phyloP scores from a whole-genome alignment of 1,139 yeast species.

The Taphrina sp. region DNA sequence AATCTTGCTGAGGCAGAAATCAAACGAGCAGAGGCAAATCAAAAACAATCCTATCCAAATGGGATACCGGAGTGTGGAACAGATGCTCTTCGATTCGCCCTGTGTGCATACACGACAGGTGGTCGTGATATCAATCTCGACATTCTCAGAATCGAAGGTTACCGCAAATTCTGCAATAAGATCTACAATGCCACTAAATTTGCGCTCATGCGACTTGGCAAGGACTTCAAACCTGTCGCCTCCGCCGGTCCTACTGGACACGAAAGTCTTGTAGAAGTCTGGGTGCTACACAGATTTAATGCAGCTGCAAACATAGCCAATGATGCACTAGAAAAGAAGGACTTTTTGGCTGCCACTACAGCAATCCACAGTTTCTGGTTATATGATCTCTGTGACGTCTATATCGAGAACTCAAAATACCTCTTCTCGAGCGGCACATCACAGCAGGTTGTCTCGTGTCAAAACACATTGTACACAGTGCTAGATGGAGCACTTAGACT shows the following conservation, averaged over 20 bases:
- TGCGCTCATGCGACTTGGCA: constrained; percentile 89
- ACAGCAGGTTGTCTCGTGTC: constrained; percentile 77
- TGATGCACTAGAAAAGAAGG: constrained; percentile 73
- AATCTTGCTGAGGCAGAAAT: constrained; percentile 89
- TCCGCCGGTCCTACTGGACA: constrained; percentile 62
- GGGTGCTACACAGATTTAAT: constrained; percentile 88
- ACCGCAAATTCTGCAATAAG: constrained; percentile 98
- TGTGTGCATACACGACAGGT: constrained; percentile 98
- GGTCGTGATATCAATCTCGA: constrained; percentile 97
- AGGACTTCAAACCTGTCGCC: constrained; percentile 78
- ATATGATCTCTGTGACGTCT: constrained; percentile 91
- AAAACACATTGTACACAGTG: constrained; percentile 88
- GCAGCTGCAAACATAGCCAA: constrained; percentile 65
- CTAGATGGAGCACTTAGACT: constrained; percentile 86
- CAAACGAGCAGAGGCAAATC: constrained; percentile 84
- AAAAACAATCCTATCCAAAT: constrained; percentile 83
- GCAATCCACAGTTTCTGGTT: constrained; percentile 91
- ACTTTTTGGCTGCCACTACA: constrained; percentile 83
- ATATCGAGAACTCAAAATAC: constrained; percentile 93
- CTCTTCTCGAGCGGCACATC: constrained; percentile 88
- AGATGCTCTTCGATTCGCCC: constrained; percentile 95
- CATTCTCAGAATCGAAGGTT: constrained; percentile 95
- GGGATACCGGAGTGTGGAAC: constrained; percentile 99
- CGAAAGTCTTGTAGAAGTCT: constrained; percentile 89
- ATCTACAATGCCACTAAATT: constrained; percentile 98